These are phyloP conservation scores for Pseudocercospora macadamiae DNA, from an alignment of 2,329 filamentous ascomycete genomes.

Conservation along the genomic window DNA sequence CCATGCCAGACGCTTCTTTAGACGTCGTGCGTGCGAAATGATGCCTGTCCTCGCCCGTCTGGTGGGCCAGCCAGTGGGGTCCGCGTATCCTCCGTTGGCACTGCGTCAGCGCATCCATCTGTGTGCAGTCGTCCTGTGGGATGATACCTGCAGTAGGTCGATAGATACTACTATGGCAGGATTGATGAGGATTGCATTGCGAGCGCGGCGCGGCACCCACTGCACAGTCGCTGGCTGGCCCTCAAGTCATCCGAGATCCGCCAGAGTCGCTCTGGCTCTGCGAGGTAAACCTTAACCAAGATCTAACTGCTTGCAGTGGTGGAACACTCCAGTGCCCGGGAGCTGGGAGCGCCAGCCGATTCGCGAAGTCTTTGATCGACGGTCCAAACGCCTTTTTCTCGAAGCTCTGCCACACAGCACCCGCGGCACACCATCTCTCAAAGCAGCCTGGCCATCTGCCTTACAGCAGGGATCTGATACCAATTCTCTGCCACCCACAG, in stretches of 20 bases:
- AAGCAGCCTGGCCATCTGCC: slow-evolving; percentile 31
- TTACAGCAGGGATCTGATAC: slow-evolving; percentile 44
- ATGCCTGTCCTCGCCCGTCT: slow-evolving; percentile 17
- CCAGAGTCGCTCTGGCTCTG: slow-evolving; percentile 15
- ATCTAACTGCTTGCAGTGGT: slow-evolving; percentile 30
- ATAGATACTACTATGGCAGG: too few species aligned
- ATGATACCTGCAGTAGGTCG: not conserved
- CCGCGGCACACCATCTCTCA: slow-evolving; percentile 29
- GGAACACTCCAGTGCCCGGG: slow-evolving; percentile 33
- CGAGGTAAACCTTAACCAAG: slow-evolving; percentile 32
- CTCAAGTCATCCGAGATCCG: slow-evolving; percentile 17
- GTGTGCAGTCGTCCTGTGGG: not conserved
- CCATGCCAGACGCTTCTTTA: slow-evolving; percentile 26
- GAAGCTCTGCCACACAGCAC: slow-evolving; percentile 27
- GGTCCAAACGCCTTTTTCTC: slow-evolving; percentile 26
- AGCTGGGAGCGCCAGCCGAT: slow-evolving; percentile 34
- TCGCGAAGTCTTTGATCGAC: slow-evolving; percentile 31
- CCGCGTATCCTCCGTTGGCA: not conserved
- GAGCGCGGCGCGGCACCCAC: too few species aligned
- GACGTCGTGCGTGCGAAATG: slow-evolving; percentile 22
- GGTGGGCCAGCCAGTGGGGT: slow-evolving; percentile 9
- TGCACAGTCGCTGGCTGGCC: not conserved
- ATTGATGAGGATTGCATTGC: too few species aligned
- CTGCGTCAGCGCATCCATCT: slow-evolving; percentile 3
- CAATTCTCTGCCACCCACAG: slow-evolving; percentile 45